Evolutionary conservation across 352 stramenopile genomes (phyloP), one percentile per base, ranked within the genome.

Genomic region (Labyrinthula sp.): DNA sequence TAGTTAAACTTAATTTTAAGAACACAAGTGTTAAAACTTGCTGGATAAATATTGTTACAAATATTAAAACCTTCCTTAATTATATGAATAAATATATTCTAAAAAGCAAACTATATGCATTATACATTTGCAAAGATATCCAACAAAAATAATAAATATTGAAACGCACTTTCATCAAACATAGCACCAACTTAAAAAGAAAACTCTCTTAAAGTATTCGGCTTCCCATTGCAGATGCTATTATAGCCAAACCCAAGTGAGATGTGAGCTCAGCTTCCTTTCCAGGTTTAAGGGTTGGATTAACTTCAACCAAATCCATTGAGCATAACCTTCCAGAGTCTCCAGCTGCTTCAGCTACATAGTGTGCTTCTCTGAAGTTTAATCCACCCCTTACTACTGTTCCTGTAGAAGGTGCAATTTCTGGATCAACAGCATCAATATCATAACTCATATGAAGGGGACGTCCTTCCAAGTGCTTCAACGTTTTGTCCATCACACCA

Each of bases 361-460:
- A 95, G 64, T 94, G 81, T 15, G 82, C 82, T 60, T 95, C 86
- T 30, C 84, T 69, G 74, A 78, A 95, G 30, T 82, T 92, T 35
- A 95, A 66, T 17, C 86, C 86, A 35, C 86, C 83, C 63, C 81
- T 72, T 31, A 95, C 86, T 12, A 64, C 61, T 7, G 86, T 95
- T 29, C 86, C 86, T 9, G 86, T 95, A 2, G 79, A 87, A n/a
- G 86, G 83, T 18, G 84, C 84, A 27, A 90, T 59, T 12, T 80
- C 45, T 5, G 86, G 86, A 63, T 95, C 86, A 0, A 93, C 73
- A n/a, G 82, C 81, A 66, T 95, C 86, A 58, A 95, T 94, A 57
- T 95, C 86, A 63, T 94, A 95, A 48, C 73, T 90, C 59, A 95
- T 74, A 68, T 95, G 86, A 22, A 95, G 56, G 20, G 82, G 83